phyloP scores from a whole-genome alignment of 164 flowering plant genomes.

The Warburgia ugandensis region DNA sequence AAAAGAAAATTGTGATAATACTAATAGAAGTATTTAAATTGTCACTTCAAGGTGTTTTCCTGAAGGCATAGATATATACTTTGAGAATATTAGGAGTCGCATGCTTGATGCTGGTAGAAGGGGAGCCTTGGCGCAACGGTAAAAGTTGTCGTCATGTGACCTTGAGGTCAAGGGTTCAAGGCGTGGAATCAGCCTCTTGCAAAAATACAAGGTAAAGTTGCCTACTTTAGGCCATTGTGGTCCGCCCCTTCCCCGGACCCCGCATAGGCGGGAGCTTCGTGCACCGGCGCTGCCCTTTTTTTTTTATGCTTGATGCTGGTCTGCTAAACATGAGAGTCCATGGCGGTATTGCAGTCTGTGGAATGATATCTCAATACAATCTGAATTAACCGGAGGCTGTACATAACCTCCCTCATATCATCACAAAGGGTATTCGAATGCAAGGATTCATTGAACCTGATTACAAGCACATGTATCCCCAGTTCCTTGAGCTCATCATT shows the following conservation, averaged over 20 bases:
- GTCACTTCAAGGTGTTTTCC: slow-evolving; percentile 43
- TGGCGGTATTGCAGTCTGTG: slow-evolving; percentile 58
- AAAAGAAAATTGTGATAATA: background rate
- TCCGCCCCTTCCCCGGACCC: too few species aligned
- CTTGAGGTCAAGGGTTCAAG: too few species aligned
- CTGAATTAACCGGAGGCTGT: slow-evolving; percentile 27
- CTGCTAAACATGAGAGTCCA: slow-evolving; percentile 51
- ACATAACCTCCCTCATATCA: slow-evolving; percentile 27
- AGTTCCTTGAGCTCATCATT: slow-evolving; percentile 32
- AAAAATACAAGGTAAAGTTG: too few species aligned
- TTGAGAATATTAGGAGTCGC: slow-evolving; percentile 62
- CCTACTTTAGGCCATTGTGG: too few species aligned
- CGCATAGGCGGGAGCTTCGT: too few species aligned
- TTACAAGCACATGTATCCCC: slow-evolving; percentile 40
- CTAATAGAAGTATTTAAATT: background rate
- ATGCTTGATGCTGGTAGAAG: slow-evolving; percentile 65
- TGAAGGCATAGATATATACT: slow-evolving; percentile 62
- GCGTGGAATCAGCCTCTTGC: too few species aligned
- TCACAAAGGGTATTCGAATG: slow-evolving; percentile 35
- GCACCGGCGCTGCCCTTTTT: too few species aligned
- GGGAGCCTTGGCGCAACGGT: too few species aligned
- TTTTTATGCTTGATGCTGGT: slow-evolving; percentile 52
- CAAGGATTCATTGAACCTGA: slow-evolving; percentile 53
- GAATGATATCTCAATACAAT: slow-evolving; percentile 44
- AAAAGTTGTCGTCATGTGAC: too few species aligned